phyloP scores from a whole-genome alignment of 352 stramenopile species.

The Globisporangium uncinulatum region DNA sequence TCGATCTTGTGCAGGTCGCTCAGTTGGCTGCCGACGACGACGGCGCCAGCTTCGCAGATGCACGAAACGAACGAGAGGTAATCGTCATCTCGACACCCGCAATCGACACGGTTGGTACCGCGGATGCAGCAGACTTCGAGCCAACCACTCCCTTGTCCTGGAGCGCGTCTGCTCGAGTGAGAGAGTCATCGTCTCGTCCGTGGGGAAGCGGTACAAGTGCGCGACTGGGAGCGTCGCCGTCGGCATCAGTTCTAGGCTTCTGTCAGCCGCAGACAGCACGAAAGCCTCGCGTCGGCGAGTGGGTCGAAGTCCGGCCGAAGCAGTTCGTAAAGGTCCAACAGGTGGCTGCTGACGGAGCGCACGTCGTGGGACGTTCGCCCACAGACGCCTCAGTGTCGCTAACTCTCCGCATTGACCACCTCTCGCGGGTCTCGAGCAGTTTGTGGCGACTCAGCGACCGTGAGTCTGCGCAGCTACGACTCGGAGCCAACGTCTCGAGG shows the following conservation, averaged over 20 bases:
- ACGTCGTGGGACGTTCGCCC: slow-evolving; percentile 18
- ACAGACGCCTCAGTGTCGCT: slow-evolving; percentile 17
- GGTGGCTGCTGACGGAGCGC: slow-evolving; percentile 24
- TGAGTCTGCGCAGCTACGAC: not conserved
- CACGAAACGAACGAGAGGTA: not conserved
- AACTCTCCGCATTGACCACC: slow-evolving; percentile 19
- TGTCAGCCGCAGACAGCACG: not conserved
- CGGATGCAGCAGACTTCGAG: not conserved
- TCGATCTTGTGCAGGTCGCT: slow-evolving; percentile 11
- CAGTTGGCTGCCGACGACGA: slow-evolving; percentile 4
- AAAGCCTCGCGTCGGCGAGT: slow-evolving; percentile 37
- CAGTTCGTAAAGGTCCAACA: slow-evolving; percentile 41
- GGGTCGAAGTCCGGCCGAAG: slow-evolving; percentile 42
- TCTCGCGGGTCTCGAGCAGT: slow-evolving; percentile 31
- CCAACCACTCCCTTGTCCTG: slow-evolving; percentile 8
- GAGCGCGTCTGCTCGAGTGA: slow-evolving; percentile 10
- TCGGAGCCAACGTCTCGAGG: slow-evolving; percentile 1
- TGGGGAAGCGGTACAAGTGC: slow-evolving; percentile 9
- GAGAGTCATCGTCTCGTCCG: slow-evolving; percentile 17
- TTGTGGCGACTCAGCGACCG: slow-evolving; percentile 30
- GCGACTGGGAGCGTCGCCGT: not conserved
- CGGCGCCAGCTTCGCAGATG: not conserved
- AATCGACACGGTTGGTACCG: not conserved
- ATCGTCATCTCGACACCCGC: not conserved
- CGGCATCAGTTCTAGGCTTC: not conserved